Conservation (phyloP, 202 grass and related monocot genomes). For the Hordeum pubiflorum region DNA sequence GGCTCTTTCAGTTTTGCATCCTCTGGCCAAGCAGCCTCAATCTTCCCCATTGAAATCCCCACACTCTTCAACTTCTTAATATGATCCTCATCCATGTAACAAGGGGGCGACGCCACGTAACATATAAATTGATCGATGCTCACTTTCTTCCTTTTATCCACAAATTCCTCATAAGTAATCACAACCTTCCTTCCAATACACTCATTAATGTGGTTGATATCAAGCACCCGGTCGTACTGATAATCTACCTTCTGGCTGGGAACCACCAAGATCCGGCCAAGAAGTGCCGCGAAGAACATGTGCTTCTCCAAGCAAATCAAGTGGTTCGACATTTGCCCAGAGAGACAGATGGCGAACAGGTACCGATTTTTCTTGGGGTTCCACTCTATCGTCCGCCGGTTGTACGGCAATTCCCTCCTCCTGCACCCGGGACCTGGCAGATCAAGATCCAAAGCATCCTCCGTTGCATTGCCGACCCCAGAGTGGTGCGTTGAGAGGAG, state of each 20-base stretch:
- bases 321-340: slow-evolving; percentile 97
- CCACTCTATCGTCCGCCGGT: slow-evolving; percentile 77
- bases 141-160: slow-evolving; percentile 62
- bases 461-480: slow-evolving; percentile 15
- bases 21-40: slow-evolving; percentile 76
- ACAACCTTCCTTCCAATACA: slow-evolving; percentile 74
- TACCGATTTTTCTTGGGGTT: slow-evolving; percentile 72
- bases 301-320: slow-evolving; percentile 98
- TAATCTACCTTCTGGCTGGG: slow-evolving; percentile 78
- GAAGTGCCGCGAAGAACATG: slow-evolving; percentile 85
- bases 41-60: slow-evolving; percentile 68
- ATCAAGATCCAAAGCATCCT: slow-evolving; percentile 47
- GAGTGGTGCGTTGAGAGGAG: slow-evolving; percentile 67
- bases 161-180: slow-evolving; percentile 71
- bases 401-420: slow-evolving; percentile 38
- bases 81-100: slow-evolving; percentile 87
- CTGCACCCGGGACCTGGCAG: slow-evolving; percentile 37
- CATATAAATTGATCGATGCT: slow-evolving; percentile 85
- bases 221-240: slow-evolving; percentile 61
- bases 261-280: slow-evolving; percentile 60
- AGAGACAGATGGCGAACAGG: slow-evolving; percentile 74
- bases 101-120: slow-evolving; percentile 64
- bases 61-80: slow-evolving; percentile 67
- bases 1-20: slow-evolving; percentile 79
- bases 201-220: slow-evolving; percentile 73